Conservation (phyloP, 768 basidiomycete genomes). For the Naganishia vishniacii region DNA sequence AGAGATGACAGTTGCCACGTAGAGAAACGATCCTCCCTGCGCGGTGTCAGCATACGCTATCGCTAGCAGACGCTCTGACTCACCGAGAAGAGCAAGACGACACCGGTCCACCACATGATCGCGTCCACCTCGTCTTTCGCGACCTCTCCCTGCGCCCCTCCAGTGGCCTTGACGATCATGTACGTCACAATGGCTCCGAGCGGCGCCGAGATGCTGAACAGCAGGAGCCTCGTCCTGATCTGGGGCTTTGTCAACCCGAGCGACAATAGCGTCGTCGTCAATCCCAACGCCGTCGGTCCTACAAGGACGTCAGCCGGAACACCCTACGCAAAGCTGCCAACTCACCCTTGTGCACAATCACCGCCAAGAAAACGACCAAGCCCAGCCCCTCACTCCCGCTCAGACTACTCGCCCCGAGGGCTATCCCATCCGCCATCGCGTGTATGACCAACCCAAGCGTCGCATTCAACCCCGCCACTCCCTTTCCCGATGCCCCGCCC, state of each 20-base stretch:
- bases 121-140: conserved; percentile 38
- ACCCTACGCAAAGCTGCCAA: too few relatives aligned
- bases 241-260: conserved; percentile 63
- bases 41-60: neutral
- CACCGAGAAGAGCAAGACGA: conserved; percentile 78
- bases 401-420: conserved; percentile 64
- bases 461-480: conserved; percentile 59
- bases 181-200: conserved; percentile 74
- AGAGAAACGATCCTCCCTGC: conserved; percentile 88
- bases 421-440: conserved; percentile 84
- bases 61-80: conserved; percentile 38
- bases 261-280: conserved; percentile 77
- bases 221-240: conserved; percentile 66
- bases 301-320: conserved; percentile 16
- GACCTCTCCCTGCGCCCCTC: conserved; percentile 25
- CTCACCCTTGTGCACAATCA: conserved; percentile 82
- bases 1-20: conserved; percentile 87
- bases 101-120: conserved; percentile 60
- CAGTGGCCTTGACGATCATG: conserved; percentile 54
- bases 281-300: conserved; percentile 88
- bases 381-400: conserved; percentile 55
- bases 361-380: conserved; percentile 79
- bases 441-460: conserved; percentile 83
- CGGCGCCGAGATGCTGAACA: conserved; percentile 82
- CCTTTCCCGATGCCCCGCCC: conserved; percentile 37